A percentile compares a stretch with the other conserved stretches of the same genome.
Evolutionary conservation across 2,329 filamentous ascomycete genomes (phyloP).

Genomic region (Fusarium sp.): DNA sequence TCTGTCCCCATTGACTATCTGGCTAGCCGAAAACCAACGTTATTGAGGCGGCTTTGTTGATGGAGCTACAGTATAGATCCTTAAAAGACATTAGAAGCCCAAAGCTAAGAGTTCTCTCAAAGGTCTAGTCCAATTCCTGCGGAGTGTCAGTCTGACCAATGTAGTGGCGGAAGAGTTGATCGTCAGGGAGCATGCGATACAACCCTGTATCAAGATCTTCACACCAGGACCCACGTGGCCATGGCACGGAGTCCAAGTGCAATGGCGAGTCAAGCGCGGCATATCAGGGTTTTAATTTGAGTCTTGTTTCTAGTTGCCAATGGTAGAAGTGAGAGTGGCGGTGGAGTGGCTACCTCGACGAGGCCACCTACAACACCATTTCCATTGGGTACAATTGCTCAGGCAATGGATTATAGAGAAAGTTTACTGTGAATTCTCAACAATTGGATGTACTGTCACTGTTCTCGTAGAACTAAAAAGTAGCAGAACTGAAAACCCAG

Average conservation of each 20-base stretch:
- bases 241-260: neutral
- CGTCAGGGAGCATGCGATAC: neutral
- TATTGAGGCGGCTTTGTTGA: neutral
- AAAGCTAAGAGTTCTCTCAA: neutral
- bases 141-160: neutral
- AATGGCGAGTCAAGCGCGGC: slow-evolving; percentile 18
- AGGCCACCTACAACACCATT: neutral
- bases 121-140: neutral
- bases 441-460: neutral
- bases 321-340: neutral
- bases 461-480: neutral
- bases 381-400: neutral
- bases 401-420: neutral
- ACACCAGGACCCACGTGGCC: slow-evolving; percentile 12
- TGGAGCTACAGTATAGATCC: neutral
- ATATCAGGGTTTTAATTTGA: slow-evolving; percentile 13
- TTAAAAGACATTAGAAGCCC: neutral
- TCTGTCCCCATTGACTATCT: neutral
- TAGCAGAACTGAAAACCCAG: neutral
- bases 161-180: neutral
- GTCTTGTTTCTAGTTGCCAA: slow-evolving; percentile 13
- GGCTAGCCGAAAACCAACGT: neutral
- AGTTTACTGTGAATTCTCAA: neutral
- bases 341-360: neutral
- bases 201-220: slow-evolving; percentile 29